Evolutionary conservation across 140 eudicot species (phyloP).

Genomic region (Anethum foeniculum): DNA sequence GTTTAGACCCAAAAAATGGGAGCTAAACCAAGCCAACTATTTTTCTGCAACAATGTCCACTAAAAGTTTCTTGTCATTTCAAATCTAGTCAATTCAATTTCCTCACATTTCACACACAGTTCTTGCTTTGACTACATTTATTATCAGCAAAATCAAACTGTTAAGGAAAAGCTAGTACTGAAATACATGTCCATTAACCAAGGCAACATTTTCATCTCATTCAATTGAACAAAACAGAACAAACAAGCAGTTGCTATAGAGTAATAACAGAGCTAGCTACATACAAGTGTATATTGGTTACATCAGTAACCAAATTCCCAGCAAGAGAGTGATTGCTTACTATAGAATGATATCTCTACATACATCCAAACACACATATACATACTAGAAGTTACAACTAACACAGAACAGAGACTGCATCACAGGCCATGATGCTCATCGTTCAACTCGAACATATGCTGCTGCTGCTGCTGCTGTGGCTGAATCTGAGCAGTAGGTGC

Average conservation of each 20-base stretch:
- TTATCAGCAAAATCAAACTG: neutral
- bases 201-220: neutral
- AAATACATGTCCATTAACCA: neutral
- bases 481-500: slow-evolving; percentile 19
- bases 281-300: neutral
- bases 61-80: neutral
- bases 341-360: neutral
- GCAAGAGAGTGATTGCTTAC: neutral
- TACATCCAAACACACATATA: neutral
- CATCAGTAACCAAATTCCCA: neutral
- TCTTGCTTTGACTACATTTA: neutral
- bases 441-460: neutral
- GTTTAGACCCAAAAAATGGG: neutral
- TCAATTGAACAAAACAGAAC: neutral
- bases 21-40: neutral
- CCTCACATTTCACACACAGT: neutral
- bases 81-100: neutral
- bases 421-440: slow-evolving; percentile 20
- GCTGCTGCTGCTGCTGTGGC: neutral
- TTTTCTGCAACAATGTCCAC: neutral
- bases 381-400: neutral
- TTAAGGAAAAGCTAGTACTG: neutral
- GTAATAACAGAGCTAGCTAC: neutral
- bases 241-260: slow-evolving; percentile 2
- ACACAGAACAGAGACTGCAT: slow-evolving; percentile 8